Conservation (phyloP, 257 asterid species). For the Vinca minor region DNA sequence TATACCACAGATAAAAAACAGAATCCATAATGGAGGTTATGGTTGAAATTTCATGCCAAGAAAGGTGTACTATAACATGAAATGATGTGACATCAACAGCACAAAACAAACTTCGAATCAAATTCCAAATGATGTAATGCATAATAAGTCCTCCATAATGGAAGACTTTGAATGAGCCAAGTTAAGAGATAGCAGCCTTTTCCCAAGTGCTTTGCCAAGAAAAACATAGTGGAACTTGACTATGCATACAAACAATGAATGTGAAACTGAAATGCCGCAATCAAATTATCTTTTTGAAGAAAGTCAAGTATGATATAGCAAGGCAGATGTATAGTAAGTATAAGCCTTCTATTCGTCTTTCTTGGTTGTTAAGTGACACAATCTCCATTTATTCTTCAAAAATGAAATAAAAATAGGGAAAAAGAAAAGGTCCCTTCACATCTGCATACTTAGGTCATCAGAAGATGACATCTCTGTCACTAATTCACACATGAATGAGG, state of each 20-base stretch:
- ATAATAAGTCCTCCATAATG: constrained; percentile 11
- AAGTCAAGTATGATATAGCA: neutral
- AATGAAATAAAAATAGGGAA: neutral
- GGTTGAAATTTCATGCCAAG: constrained; percentile 8
- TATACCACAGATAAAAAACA: neutral
- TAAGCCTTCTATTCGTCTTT: neutral
- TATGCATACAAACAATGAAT: constrained; percentile 12
- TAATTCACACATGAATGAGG: too few species aligned
- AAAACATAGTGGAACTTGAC: constrained; percentile 15
- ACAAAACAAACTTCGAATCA: constrained; percentile 6
- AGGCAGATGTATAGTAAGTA: neutral
- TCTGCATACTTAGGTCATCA: neutral
- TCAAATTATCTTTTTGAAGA: constrained; percentile 7
- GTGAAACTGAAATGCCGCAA: constrained; percentile 5
- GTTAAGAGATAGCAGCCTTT: neutral
- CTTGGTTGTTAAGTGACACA: neutral
- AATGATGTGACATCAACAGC: constrained; percentile 10
- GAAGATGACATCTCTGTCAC: too few species aligned
- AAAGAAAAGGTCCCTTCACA: neutral
- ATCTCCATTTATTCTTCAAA: neutral
- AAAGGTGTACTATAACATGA: neutral
- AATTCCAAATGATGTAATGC: constrained; percentile 9
- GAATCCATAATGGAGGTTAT: neutral
- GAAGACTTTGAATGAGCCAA: constrained; percentile 14
- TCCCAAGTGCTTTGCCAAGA: constrained; percentile 7